Evolutionary conservation across 192 early-diverging fungal species (phyloP).

Genomic region (Podila epigama): DNA sequence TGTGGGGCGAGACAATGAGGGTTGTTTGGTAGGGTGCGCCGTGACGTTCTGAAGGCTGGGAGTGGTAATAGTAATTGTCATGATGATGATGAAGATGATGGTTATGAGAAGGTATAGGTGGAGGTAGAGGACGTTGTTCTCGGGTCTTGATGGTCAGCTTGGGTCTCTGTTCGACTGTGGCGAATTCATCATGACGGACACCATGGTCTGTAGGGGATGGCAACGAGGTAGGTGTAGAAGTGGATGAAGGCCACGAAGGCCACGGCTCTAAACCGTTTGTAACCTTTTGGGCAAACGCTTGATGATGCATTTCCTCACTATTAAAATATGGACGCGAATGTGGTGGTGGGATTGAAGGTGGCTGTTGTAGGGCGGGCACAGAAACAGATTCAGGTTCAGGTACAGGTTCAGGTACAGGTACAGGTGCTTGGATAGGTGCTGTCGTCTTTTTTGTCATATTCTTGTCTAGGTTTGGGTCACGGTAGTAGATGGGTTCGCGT

Average conservation of each 20-base stretch:
- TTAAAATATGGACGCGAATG: neutral
- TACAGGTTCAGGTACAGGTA: too few relatives aligned
- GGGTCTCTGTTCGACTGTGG: neutral
- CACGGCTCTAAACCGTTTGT: constrained; percentile 25
- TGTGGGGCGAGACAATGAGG: neutral
- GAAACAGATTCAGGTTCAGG: too few relatives aligned
- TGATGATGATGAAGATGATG: too few relatives aligned
- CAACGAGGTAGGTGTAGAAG: neutral
- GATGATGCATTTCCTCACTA: neutral
- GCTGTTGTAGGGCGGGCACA: neutral
- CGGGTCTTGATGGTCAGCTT: neutral
- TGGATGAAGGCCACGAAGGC: constrained; percentile 33
- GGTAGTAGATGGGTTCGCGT: constrained; percentile 26
- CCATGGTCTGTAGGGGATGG: neutral
- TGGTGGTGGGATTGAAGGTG: neutral
- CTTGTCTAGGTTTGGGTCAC: neutral
- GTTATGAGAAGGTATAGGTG: too few relatives aligned
- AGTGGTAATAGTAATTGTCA: too few relatives aligned
- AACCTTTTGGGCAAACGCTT: constrained; percentile 4
- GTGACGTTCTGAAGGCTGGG: too few relatives aligned
- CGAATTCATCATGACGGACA: neutral
- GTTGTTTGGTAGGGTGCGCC: neutral
- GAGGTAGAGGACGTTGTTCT: neutral
- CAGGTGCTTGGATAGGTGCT: too few relatives aligned
- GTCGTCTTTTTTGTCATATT: neutral